phyloP scores from a whole-genome alignment of 768 basidiomycete genomes.

The Pholiota molesta region DNA sequence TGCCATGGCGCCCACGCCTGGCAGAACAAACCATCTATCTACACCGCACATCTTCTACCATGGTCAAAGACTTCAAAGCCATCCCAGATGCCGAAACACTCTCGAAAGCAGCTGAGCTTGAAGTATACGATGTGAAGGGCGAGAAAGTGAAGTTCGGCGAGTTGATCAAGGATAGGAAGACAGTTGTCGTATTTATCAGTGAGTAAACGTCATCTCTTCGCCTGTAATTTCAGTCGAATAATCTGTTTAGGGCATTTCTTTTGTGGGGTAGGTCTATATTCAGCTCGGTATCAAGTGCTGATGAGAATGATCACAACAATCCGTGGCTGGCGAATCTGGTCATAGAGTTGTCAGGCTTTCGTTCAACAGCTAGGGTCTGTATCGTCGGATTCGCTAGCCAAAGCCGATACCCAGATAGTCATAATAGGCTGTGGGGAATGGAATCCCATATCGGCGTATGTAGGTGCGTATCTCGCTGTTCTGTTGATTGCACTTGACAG shows the following conservation, averaged over 20 bases:
- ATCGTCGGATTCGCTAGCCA: slow-evolving; percentile 40
- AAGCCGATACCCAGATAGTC: slow-evolving; percentile 43
- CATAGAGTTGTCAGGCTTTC: slow-evolving; percentile 40
- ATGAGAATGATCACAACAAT: neutral
- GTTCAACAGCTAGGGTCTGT: slow-evolving; percentile 48
- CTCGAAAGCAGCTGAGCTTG: slow-evolving; percentile 37
- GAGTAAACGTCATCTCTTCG: slow-evolving; percentile 11
- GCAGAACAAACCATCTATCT: neutral
- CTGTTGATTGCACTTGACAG: neutral
- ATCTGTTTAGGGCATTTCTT: slow-evolving; percentile 58
- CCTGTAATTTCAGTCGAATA: neutral
- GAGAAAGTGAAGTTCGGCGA: slow-evolving; percentile 53
- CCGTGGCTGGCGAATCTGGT: slow-evolving; percentile 23
- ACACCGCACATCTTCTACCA: neutral
- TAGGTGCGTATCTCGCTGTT: slow-evolving; percentile 35
- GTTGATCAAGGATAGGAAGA: slow-evolving; percentile 50
- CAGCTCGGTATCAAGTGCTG: neutral
- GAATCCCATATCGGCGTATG: slow-evolving; percentile 50
- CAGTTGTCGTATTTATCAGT: slow-evolving; percentile 70
- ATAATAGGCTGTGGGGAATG: slow-evolving; percentile 67
- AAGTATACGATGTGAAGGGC: slow-evolving; percentile 50
- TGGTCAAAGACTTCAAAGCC: slow-evolving; percentile 23
- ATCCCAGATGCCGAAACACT: slow-evolving; percentile 40
- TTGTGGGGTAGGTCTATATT: slow-evolving; percentile 50
- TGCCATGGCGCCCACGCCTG: neutral